These are phyloP conservation scores for Trichoderma orchidacearum DNA, from an alignment of 495 filamentous ascomycete species.

Conservation along the genomic window DNA sequence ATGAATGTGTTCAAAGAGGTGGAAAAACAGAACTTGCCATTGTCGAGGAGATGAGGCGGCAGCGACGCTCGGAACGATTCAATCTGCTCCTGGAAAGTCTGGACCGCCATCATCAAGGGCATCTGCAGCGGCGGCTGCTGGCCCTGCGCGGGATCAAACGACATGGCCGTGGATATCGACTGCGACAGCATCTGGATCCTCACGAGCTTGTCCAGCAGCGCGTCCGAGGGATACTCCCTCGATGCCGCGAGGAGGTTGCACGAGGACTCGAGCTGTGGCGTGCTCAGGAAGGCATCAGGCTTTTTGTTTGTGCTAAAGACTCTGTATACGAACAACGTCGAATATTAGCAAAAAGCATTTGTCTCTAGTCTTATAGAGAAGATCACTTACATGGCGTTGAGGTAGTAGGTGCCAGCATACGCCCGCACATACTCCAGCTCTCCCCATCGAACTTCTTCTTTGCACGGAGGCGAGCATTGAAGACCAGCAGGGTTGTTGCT, in stretches of 20 bases:
- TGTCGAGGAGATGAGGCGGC: conserved; percentile 7
- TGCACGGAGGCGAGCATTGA: no score
- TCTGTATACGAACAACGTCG: not conserved
- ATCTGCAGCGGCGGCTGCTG: conserved; percentile 3
- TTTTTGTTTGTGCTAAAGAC: conserved; percentile 18
- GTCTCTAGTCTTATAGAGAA: not conserved
- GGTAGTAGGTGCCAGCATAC: conserved; percentile 17
- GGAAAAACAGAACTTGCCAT: conserved; percentile 4
- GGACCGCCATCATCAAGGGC: conserved; percentile 8
- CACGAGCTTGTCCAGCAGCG: conserved; percentile 13
- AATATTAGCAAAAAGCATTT: not conserved
- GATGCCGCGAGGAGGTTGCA: conserved; percentile 9
- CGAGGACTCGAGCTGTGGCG: conserved; percentile 10
- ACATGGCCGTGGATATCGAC: conserved; percentile 11
- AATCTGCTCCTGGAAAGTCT: conserved; percentile 11
- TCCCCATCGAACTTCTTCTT: not conserved
- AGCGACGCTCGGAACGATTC: conserved; percentile 5
- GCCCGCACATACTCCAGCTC: conserved; percentile 15
- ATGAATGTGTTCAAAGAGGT: not conserved
- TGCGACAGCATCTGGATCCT: conserved; percentile 15
- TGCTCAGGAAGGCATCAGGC: conserved; percentile 16
- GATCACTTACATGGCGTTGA: conserved; percentile 15
- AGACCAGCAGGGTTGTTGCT: no score
- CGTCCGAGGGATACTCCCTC: conserved; percentile 12
- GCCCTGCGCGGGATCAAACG: conserved; percentile 4